Evolutionary conservation across 768 basidiomycete species (phyloP).

Genomic region (Leccinellum albellum): DNA sequence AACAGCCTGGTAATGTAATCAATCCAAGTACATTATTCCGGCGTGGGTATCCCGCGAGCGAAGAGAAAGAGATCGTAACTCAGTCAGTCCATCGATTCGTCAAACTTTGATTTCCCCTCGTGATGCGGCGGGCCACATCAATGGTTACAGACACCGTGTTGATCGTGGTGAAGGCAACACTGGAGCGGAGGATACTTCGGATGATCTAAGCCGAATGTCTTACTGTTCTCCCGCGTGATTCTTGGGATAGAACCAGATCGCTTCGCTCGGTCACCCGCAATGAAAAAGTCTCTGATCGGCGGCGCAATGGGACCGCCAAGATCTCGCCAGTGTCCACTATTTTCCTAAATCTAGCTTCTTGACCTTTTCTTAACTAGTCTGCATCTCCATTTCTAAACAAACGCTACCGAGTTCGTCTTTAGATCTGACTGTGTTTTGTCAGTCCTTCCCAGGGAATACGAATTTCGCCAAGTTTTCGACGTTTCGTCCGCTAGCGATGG

Average conservation of each 20-base stretch:
- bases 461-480: constrained; percentile 30
- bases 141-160: constrained; percentile 14
- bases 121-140: not conserved
- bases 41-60: constrained; percentile 20
- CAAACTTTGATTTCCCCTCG: constrained; percentile 25
- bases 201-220: constrained; percentile 4
- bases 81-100: constrained; percentile 9
- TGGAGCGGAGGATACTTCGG: constrained; percentile 9
- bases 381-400: constrained; percentile 28
- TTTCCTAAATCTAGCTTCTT: constrained; percentile 26
- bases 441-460: constrained; percentile 30
- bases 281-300: constrained; percentile 22
- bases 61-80: constrained; percentile 14
- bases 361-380: constrained; percentile 23
- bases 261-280: constrained; percentile 13
- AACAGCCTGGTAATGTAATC: constrained; percentile 7
- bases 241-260: constrained; percentile 11
- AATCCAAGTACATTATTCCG: constrained; percentile 2
- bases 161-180: constrained; percentile 1
- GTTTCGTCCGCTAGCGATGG: constrained; percentile 23
- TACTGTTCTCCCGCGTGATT: constrained; percentile 11
- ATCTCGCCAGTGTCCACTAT: constrained; percentile 3
- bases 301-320: constrained; percentile 11
- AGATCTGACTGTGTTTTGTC: constrained; percentile 18
- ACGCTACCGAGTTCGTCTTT: constrained; percentile 23